A percentile compares a stretch with the other conserved stretches of the same genome.
Conservation (phyloP, 441 rosid genomes). For the Arabidopsis hybrid region DNA sequence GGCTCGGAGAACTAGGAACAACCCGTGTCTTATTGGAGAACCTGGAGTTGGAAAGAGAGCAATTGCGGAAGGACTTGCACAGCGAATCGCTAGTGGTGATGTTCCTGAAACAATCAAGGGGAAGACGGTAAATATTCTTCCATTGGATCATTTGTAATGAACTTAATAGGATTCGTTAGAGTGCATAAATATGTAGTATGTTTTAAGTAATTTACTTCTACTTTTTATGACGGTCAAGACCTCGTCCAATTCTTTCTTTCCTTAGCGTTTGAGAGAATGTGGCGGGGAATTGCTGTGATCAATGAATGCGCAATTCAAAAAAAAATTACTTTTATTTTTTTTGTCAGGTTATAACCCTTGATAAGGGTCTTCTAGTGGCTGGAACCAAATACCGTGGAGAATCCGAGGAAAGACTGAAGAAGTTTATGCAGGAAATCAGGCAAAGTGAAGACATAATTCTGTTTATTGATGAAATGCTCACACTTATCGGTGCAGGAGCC, state of each 20-base stretch:
- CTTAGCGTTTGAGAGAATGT: no score
- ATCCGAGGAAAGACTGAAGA: slow-evolving; percentile 91
- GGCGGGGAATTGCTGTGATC: no score
- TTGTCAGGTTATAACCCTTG: slow-evolving; percentile 87
- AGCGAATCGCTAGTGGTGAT: slow-evolving; percentile 84
- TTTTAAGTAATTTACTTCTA: neutral
- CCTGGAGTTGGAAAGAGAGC: slow-evolving; percentile 99
- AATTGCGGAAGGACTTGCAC: slow-evolving; percentile 96
- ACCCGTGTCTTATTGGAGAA: slow-evolving; percentile 99
- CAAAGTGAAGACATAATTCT: slow-evolving; percentile 83
- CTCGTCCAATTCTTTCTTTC: no score
- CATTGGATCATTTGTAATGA: slow-evolving; percentile 5
- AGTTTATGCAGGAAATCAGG: slow-evolving; percentile 89
- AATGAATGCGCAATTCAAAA: no score
- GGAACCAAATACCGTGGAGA: slow-evolving; percentile 98
- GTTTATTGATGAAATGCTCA: slow-evolving; percentile 97
- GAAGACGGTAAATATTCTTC: slow-evolving; percentile 60
- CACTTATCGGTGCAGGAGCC: slow-evolving; percentile 91
- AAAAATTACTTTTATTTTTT: neutral
- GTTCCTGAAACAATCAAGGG: slow-evolving; percentile 91
- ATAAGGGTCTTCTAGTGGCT: slow-evolving; percentile 97
- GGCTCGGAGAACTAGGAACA: slow-evolving; percentile 91
- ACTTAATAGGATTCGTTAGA: slow-evolving; percentile 4
- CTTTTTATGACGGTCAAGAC: no score
- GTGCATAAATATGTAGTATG: neutral